These are phyloP conservation scores for Candida alai DNA, from an alignment of 805 yeast species.

Conservation along the genomic window DNA sequence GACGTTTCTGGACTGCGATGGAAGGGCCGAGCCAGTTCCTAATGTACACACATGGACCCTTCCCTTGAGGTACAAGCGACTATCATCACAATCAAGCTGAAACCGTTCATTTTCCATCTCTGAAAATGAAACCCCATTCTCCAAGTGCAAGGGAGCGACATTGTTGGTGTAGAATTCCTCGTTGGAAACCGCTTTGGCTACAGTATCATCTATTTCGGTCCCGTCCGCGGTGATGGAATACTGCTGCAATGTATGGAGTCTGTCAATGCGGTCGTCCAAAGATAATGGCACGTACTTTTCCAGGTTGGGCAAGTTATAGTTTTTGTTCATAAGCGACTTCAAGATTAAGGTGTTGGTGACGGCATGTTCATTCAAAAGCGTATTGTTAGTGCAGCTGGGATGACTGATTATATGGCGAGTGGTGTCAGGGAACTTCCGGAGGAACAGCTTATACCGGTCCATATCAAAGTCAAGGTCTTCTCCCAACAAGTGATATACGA, in stretches of 20 bases:
- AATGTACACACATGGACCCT: conserved; percentile 69
- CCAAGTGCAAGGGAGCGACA: conserved; percentile 17
- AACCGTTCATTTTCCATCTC: conserved; percentile 1
- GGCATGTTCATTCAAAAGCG: conserved; percentile 54
- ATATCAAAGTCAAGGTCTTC: conserved; percentile 46
- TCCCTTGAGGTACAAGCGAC: conserved; percentile 36
- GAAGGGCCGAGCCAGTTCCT: conserved; percentile 93
- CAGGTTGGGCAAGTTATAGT: conserved; percentile 40
- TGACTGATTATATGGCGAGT: conserved; percentile 74
- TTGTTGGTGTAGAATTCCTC: conserved; percentile 28
- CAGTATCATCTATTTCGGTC: conserved; percentile 18
- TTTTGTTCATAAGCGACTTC: conserved; percentile 45
- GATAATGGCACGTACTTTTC: conserved; percentile 17
- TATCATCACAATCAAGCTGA: too few relatives aligned
- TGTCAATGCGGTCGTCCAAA: conserved; percentile 8
- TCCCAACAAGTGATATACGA: conserved; percentile 78
- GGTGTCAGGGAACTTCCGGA: conserved; percentile 48
- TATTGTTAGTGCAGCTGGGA: conserved; percentile 55
- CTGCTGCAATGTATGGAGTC: conserved; percentile 31
- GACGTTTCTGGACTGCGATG: conserved; percentile 82
- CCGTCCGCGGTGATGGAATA: conserved; percentile 21
- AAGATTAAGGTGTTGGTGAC: conserved; percentile 53
- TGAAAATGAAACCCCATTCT: not conserved
- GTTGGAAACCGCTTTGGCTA: conserved; percentile 23
- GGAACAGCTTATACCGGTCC: conserved; percentile 44